Evolutionary conservation across 2,329 filamentous ascomycete genomes (phyloP).

Genomic region (Ceratocystis alfenasii): DNA sequence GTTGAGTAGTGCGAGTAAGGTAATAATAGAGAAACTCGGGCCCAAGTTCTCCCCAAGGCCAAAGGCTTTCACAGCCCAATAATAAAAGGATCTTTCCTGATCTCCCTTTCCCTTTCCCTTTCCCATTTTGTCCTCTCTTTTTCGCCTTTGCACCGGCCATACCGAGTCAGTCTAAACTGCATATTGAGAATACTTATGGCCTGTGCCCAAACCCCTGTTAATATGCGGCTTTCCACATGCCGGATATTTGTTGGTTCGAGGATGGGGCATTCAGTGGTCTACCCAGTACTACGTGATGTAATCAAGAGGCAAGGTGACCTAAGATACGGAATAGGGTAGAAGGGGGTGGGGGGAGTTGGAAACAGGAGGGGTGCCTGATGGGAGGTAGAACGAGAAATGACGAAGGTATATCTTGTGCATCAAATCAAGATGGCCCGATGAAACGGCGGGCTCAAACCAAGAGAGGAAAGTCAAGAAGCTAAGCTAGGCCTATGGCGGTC

Average conservation of each 20-base stretch:
- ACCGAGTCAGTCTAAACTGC: background rate
- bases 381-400: background rate
- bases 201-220: background rate
- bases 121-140: background rate
- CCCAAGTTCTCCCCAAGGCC: background rate
- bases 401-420: background rate
- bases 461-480: background rate
- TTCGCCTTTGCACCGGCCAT: slow-evolving; percentile 1
- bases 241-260: background rate
- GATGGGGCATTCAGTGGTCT: background rate
- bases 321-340: background rate
- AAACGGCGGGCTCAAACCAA: background rate
- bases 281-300: slow-evolving; percentile 3
- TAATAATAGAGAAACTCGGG: background rate
- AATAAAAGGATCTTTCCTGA: background rate
- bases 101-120: background rate
- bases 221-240: slow-evolving; percentile 2
- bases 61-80: background rate
- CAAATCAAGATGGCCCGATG: background rate
- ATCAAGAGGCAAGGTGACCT: background rate
- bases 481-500: background rate
- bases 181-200: background rate
- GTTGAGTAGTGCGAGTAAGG: slow-evolving; percentile 30
- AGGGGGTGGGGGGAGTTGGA: background rate
- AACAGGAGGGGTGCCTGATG: background rate